A percentile compares a stretch with the other conserved stretches of the same genome.
Conservation (phyloP, 441 rosid species). For the Syzygium syzygioides region DNA sequence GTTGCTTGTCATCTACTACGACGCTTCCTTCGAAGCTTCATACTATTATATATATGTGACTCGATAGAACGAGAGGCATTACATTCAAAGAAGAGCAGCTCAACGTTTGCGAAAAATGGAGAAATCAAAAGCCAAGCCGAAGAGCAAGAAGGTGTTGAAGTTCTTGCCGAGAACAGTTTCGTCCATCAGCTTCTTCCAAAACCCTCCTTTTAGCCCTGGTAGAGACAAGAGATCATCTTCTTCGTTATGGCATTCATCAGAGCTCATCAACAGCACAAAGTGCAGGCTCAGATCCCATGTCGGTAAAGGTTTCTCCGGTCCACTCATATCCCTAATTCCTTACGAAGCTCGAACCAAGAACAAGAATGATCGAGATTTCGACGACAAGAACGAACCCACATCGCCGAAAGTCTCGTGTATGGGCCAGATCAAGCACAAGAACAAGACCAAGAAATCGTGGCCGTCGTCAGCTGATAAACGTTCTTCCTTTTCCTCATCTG, state of each 20-base stretch:
- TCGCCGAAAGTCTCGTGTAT: slow-evolving; percentile 9
- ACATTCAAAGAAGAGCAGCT: neutral
- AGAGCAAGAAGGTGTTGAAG: neutral
- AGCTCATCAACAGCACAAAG: neutral
- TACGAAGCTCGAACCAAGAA: neutral
- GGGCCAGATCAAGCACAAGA: slow-evolving; percentile 8
- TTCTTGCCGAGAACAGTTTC: neutral
- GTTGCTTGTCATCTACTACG: neutral
- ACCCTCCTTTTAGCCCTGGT: neutral
- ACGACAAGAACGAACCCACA: neutral
- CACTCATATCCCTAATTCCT: neutral
- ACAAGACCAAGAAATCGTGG: neutral
- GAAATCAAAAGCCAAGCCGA: neutral
- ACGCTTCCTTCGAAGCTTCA: too few species aligned
- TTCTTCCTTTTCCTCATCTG: neutral
- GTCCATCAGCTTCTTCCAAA: neutral
- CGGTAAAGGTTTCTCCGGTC: neutral
- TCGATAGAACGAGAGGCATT: neutral
- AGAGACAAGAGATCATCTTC: neutral
- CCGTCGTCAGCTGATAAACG: neutral
- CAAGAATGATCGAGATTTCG: neutral
- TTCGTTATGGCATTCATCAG: neutral
- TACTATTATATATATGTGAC: neutral
- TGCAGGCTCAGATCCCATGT: neutral
- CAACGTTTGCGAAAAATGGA: neutral